Percentiles rank a stretch among this genome's conserved stretches.
These are phyloP conservation scores for Mycosphaerelloides madeirae DNA, from an alignment of 2,329 filamentous ascomycete genomes.

Conservation along the genomic window DNA sequence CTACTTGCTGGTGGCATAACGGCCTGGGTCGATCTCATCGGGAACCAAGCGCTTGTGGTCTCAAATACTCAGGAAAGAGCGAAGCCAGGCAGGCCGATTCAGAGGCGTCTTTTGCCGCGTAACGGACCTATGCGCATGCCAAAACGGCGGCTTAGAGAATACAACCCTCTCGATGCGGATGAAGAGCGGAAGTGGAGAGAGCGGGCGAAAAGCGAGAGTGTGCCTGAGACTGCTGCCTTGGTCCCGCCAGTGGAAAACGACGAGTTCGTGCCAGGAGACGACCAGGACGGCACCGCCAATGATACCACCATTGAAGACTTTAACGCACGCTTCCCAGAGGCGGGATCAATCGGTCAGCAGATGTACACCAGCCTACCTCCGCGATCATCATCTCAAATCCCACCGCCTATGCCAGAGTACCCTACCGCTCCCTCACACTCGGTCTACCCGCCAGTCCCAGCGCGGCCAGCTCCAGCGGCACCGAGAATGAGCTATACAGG, in stretches of 20 bases:
- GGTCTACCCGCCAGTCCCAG: constrained; percentile 45
- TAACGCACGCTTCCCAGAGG: constrained; percentile 71
- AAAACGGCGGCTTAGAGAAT: constrained; percentile 54
- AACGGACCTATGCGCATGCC: constrained; percentile 47
- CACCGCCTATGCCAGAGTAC: constrained; percentile 25
- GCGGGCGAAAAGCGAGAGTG: constrained; percentile 63
- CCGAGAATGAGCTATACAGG: constrained; percentile 72
- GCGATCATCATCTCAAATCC: constrained; percentile 33
- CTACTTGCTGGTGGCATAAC: constrained; percentile 77
- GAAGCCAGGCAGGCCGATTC: constrained; percentile 46
- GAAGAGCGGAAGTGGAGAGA: constrained; percentile 80
- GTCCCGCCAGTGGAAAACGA: constrained; percentile 41
- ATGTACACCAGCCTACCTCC: constrained; percentile 36
- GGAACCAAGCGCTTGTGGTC: constrained; percentile 58
- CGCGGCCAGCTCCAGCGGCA: constrained; percentile 55
- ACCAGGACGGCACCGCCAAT: constrained; percentile 12
- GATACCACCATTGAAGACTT: constrained; percentile 66
- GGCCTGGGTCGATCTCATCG: constrained; percentile 81
- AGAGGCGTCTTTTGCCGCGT: constrained; percentile 49
- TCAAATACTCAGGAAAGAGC: constrained; percentile 52
- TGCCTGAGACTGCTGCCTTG: constrained; percentile 32
- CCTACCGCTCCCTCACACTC: constrained; percentile 32
- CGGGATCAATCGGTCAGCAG: constrained; percentile 57
- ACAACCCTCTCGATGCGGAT: constrained; percentile 70
- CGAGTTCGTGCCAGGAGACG: constrained; percentile 37